These are phyloP conservation scores for Colletotrichum echinochloae DNA, from an alignment of 2,329 filamentous ascomycete genomes.

Conservation along the genomic window DNA sequence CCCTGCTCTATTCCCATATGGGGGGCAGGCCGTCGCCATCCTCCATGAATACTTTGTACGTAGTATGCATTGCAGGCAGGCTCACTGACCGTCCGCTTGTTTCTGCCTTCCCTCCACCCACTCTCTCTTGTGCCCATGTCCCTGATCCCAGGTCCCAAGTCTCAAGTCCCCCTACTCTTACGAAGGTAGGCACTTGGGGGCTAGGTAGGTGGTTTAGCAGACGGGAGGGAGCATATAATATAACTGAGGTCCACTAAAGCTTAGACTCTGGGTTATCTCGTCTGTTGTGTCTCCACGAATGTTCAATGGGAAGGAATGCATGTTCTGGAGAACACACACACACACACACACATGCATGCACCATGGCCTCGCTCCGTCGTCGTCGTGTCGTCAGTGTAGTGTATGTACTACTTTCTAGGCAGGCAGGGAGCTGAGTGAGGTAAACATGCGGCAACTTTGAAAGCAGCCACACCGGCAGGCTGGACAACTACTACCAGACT, in stretches of 20 bases:
- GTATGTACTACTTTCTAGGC: background rate
- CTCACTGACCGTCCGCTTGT: background rate
- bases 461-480: background rate
- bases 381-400: background rate
- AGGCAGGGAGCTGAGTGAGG: background rate
- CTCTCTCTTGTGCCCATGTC: background rate
- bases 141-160: background rate
- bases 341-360: background rate
- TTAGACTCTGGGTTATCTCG: slow-evolving; percentile 18
- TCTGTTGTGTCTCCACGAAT: slow-evolving; percentile 29
- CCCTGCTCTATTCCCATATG: background rate
- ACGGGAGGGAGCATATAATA: background rate
- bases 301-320: slow-evolving; percentile 13
- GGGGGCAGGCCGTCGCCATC: background rate
- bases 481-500: slow-evolving; percentile 3
- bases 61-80: too few species aligned
- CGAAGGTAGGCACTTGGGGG: too few species aligned
- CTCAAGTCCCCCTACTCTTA: background rate
- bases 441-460: slow-evolving; percentile 1
- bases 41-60: too few species aligned
- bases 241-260: slow-evolving; percentile 31
- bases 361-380: background rate
- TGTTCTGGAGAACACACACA: background rate
- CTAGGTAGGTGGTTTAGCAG: background rate
- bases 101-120: background rate